phyloP scores from a whole-genome alignment of 768 basidiomycete species.

The Lactifluus rugatus region DNA sequence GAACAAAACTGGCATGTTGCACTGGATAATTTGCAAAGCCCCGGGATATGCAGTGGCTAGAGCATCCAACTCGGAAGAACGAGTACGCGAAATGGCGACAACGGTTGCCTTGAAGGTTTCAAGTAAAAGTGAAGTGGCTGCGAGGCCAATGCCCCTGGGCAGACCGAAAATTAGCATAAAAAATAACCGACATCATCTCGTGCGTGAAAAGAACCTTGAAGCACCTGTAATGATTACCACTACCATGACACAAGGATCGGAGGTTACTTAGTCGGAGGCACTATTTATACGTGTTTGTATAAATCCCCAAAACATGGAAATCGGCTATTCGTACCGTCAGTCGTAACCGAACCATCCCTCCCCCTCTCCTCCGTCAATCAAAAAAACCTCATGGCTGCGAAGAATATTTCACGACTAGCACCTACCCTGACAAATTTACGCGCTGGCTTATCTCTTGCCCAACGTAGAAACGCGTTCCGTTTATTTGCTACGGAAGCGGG shows the following conservation, averaged over 20 bases:
- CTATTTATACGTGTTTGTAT: slow-evolving; percentile 9
- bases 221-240: slow-evolving; percentile 80
- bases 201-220: slow-evolving; percentile 45
- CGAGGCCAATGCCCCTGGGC: slow-evolving; percentile 64
- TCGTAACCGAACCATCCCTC: slow-evolving; percentile 3
- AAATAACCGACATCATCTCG: not conserved
- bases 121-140: slow-evolving; percentile 59
- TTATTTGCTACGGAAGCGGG: slow-evolving; percentile 54
- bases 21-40: slow-evolving; percentile 46
- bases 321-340: not conserved
- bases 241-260: slow-evolving; percentile 20
- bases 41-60: slow-evolving; percentile 34
- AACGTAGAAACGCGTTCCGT: slow-evolving; percentile 40
- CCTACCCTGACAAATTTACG: slow-evolving; percentile 38
- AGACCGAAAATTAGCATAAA: slow-evolving; percentile 17
- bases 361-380: slow-evolving; percentile 24
- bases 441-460: slow-evolving; percentile 32
- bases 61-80: slow-evolving; percentile 50
- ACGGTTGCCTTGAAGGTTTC: slow-evolving; percentile 55
- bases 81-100: slow-evolving; percentile 65
- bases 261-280: slow-evolving; percentile 4
- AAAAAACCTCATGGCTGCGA: slow-evolving; percentile 46
- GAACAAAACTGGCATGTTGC: slow-evolving; percentile 61
- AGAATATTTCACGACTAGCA: slow-evolving; percentile 54
- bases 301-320: no score